Percentiles rank a stretch among this genome's conserved stretches.
phyloP scores from a whole-genome alignment of 2,329 filamentous ascomycete species.

The Fusarium luffae region DNA sequence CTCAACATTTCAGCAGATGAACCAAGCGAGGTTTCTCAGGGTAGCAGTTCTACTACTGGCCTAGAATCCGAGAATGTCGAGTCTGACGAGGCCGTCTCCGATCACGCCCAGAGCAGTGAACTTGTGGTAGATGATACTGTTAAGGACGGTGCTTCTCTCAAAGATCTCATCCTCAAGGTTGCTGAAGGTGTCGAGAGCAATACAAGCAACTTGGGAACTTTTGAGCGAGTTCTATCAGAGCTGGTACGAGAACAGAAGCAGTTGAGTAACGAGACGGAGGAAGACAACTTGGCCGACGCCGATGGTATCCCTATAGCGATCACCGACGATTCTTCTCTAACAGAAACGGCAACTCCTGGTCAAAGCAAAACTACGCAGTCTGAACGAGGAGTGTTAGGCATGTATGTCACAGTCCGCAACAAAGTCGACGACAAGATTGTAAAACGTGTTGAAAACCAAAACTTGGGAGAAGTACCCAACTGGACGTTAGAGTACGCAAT shows the following conservation, averaged over 20 bases:
- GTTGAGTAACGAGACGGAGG: constrained; percentile 26
- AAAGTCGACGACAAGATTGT: constrained; percentile 74
- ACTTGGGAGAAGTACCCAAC: neutral
- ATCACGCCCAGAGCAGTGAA: neutral
- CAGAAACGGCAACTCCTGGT: neutral
- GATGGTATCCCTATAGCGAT: neutral
- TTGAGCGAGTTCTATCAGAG: constrained; percentile 63
- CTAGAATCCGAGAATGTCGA: neutral
- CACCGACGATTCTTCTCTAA: neutral
- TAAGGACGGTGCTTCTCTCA: constrained; percentile 47
- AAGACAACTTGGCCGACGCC: neutral
- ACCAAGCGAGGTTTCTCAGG: constrained; percentile 5
- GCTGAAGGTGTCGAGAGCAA: constrained; percentile 59
- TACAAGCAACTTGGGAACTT: constrained; percentile 56
- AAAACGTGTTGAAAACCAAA: constrained; percentile 63
- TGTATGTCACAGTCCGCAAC: constrained; percentile 79
- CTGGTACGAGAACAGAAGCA: constrained; percentile 54
- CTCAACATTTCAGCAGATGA: constrained; percentile 7
- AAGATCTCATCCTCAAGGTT: constrained; percentile 64
- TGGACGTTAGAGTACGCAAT: constrained; percentile 87
- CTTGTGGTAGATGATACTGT: neutral
- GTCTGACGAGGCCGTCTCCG: neutral
- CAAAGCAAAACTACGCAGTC: neutral
- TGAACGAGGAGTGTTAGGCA: constrained; percentile 59
- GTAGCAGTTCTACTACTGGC: neutral